Conservation (phyloP, 148 eudicot genomes). For the Polygonum aviculare region DNA sequence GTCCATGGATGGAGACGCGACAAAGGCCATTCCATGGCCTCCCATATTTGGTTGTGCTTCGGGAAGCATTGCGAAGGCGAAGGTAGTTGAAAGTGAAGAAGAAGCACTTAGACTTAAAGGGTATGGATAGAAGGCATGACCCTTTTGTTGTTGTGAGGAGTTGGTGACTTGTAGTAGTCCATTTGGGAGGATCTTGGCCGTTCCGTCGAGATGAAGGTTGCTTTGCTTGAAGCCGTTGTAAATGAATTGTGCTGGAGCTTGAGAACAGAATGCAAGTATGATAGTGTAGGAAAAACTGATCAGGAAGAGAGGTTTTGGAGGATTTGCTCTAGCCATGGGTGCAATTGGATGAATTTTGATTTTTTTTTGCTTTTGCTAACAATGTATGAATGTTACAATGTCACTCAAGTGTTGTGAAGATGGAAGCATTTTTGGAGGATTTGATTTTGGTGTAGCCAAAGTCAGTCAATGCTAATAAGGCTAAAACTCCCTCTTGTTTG, state of each 20-base stretch:
- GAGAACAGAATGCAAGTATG: background rate
- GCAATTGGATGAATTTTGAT: background rate
- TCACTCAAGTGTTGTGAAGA: no score
- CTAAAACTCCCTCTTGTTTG: no score
- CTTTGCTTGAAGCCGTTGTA: conserved; percentile 14
- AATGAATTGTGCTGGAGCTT: conserved; percentile 9
- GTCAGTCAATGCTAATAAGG: no score
- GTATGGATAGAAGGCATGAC: conserved; percentile 5
- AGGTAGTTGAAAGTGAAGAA: background rate
- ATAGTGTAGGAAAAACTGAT: background rate
- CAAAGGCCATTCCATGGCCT: conserved; percentile 5
- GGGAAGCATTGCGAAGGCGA: background rate
- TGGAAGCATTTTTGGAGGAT: no score
- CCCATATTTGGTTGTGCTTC: background rate
- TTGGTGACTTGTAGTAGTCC: conserved; percentile 4
- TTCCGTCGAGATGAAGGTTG: conserved; percentile 8
- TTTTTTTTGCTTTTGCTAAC: background rate
- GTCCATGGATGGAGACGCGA: background rate
- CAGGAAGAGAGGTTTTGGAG: background rate
- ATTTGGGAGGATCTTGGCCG: background rate
- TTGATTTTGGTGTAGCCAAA: no score
- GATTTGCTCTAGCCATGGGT: background rate
- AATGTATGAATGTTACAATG: background rate
- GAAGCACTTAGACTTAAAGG: background rate
- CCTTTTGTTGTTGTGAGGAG: conserved; percentile 2